Percentiles rank a stretch among this genome's conserved stretches.
phyloP scores from a whole-genome alignment of 2,329 filamentous ascomycete genomes.

The Aspergillus spinulosporus region DNA sequence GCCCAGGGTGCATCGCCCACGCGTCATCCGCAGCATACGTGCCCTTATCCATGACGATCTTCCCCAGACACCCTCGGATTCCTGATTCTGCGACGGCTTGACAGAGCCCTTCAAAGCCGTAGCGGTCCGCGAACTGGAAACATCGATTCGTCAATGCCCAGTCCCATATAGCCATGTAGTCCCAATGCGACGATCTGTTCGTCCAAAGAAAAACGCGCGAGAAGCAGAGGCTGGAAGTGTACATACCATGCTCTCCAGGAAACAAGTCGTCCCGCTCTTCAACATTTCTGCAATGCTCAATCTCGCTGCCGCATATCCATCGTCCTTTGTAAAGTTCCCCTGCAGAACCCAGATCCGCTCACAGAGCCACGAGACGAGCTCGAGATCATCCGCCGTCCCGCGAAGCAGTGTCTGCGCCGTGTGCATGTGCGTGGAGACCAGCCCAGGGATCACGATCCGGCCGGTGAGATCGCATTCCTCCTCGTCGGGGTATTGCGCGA shows the following conservation, averaged over 20 bases:
- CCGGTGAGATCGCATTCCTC: slow-evolving; percentile 40
- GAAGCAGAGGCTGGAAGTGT: too few species aligned
- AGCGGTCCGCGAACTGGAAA: slow-evolving; percentile 42
- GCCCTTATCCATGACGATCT: too few species aligned
- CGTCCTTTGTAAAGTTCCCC: slow-evolving; percentile 47
- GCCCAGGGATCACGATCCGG: slow-evolving; percentile 50
- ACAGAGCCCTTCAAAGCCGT: slow-evolving; percentile 49
- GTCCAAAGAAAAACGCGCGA: too few species aligned
- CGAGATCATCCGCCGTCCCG: slow-evolving; percentile 52
- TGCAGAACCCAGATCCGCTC: slow-evolving; percentile 53
- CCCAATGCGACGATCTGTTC: too few species aligned
- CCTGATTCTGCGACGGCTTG: slow-evolving; percentile 48
- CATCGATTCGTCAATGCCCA: too few species aligned
- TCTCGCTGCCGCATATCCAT: slow-evolving; percentile 52
- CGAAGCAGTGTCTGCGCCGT: slow-evolving; percentile 51
- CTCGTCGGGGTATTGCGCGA: slow-evolving; percentile 9
- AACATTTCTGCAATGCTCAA: slow-evolving; percentile 55
- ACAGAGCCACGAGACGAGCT: slow-evolving; percentile 54
- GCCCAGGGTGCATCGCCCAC: too few species aligned
- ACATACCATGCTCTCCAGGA: slow-evolving; percentile 51
- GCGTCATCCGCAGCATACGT: too few species aligned
- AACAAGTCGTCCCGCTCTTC: slow-evolving; percentile 52
- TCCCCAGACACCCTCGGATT: slow-evolving; percentile 44
- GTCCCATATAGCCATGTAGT: too few species aligned
- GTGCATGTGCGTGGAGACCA: slow-evolving; percentile 55